phyloP scores from a whole-genome alignment of 768 basidiomycete species.

The Inosperma sp. region DNA sequence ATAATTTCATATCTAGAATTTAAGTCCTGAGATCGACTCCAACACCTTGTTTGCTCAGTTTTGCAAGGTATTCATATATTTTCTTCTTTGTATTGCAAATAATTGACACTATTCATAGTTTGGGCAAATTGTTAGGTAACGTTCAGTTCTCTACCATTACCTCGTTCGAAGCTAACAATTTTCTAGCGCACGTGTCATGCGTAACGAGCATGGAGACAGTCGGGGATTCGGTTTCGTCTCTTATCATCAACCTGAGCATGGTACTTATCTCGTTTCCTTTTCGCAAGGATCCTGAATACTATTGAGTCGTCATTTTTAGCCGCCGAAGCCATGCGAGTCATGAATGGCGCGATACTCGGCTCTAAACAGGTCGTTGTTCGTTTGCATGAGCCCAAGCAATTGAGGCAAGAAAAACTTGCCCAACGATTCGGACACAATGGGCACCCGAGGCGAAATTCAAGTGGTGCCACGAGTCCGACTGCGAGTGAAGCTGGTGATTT shows the following conservation, averaged over 20 bases:
- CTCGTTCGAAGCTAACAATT: neutral
- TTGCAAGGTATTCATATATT: conserved; percentile 49
- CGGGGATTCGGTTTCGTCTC: conserved; percentile 92
- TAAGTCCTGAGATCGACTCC: conserved; percentile 81
- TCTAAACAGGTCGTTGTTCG: conserved; percentile 80
- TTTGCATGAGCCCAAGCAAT: conserved; percentile 85
- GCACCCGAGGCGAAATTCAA: conserved; percentile 67
- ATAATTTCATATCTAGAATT: conserved; percentile 49
- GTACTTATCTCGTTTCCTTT: conserved; percentile 30
- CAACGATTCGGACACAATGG: conserved; percentile 77
- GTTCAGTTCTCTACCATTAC: neutral
- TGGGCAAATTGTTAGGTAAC: conserved; percentile 83
- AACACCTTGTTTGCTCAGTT: conserved; percentile 82
- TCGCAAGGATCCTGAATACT: neutral
- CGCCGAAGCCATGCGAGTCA: conserved; percentile 63
- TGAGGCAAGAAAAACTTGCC: conserved; percentile 86
- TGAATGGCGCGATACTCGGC: conserved; percentile 75
- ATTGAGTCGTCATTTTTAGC: conserved; percentile 41
- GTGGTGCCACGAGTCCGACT: conserved; percentile 82
- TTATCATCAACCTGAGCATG: conserved; percentile 79
- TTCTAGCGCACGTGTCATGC: conserved; percentile 86
- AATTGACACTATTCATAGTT: conserved; percentile 43
- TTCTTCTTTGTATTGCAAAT: conserved; percentile 6
- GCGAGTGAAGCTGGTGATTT: conserved; percentile 79
- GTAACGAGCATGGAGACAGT: conserved; percentile 74